Conservation (phyloP, 768 basidiomycete species). For the Lactifluus piperatus region DNA sequence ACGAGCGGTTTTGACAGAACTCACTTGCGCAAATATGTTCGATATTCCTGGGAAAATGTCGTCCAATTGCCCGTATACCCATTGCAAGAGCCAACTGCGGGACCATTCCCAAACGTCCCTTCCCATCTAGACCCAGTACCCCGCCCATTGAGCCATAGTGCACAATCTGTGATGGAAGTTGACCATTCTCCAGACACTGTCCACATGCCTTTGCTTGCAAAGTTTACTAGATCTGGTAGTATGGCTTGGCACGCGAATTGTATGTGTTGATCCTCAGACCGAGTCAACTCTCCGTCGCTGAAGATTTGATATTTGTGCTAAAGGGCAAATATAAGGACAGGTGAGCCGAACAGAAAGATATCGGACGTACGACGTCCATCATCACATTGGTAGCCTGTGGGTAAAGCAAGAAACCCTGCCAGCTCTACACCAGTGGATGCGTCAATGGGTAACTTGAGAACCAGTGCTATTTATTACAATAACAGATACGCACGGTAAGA, state of each 20-base stretch:
- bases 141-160: conserved; percentile 71
- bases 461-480: background rate
- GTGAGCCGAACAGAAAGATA: too few species aligned
- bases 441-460: background rate
- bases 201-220: conserved; percentile 51
- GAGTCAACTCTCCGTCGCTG: conserved; percentile 44
- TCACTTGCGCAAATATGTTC: conserved; percentile 50
- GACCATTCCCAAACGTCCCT: conserved; percentile 37
- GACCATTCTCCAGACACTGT: conserved; percentile 80
- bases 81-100: conserved; percentile 50
- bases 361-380: conserved; percentile 52
- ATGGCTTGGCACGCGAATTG: conserved; percentile 46
- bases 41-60: conserved; percentile 55
- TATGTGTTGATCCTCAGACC: conserved; percentile 52
- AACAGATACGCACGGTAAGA: conserved; percentile 34
- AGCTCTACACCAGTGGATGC: conserved; percentile 33
- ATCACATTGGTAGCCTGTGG: conserved; percentile 48
- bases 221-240: conserved; percentile 37
- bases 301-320: conserved; percentile 74
- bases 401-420: conserved; percentile 48
- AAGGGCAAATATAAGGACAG: background rate
- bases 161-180: conserved; percentile 64
- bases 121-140: conserved; percentile 67
- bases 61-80: conserved; percentile 52
- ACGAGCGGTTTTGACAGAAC: conserved; percentile 20